Conservation (phyloP, 202 grass and related monocot species). For the Panicum hallii region DNA sequence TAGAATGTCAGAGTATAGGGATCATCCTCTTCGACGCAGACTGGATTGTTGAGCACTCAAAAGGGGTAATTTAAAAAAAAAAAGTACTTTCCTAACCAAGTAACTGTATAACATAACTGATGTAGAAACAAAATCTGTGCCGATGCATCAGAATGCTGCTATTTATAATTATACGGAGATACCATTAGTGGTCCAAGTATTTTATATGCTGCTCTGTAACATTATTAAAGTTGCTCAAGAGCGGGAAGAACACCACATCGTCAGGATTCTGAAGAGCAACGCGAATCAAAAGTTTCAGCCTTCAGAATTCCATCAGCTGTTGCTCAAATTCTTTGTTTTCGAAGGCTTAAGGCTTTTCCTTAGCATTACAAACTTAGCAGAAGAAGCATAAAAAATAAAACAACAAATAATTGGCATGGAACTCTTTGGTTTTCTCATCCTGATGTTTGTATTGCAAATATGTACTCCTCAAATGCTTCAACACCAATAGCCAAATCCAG, state of each 20-base stretch:
- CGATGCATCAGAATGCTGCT: not conserved
- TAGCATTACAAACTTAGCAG: not conserved
- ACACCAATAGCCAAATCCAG: not conserved
- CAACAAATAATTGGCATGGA: not conserved
- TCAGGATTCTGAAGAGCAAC: no score
- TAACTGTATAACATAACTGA: not conserved
- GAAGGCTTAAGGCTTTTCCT: not conserved
- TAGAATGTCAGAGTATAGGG: conserved; percentile 2
- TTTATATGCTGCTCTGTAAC: conserved; percentile 1
- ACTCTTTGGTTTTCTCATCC: not conserved
- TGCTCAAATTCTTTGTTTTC: not conserved
- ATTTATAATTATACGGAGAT: not conserved
- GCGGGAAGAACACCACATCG: not conserved
- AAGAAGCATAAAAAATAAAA: not conserved
- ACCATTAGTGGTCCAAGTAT: not conserved
- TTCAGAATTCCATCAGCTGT: not conserved
- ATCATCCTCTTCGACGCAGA: not conserved
- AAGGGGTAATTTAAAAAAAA: no score
- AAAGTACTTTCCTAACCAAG: not conserved
- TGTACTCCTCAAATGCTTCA: not conserved
- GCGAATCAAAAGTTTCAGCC: not conserved
- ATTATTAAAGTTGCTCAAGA: not conserved
- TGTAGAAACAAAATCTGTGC: not conserved
- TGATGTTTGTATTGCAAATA: not conserved
- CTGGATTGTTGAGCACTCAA: no score